Percentiles rank a stretch among this genome's conserved stretches.
Evolutionary conservation across 305 asterid genomes (phyloP).

Genomic region (Solanum hybrid): DNA sequence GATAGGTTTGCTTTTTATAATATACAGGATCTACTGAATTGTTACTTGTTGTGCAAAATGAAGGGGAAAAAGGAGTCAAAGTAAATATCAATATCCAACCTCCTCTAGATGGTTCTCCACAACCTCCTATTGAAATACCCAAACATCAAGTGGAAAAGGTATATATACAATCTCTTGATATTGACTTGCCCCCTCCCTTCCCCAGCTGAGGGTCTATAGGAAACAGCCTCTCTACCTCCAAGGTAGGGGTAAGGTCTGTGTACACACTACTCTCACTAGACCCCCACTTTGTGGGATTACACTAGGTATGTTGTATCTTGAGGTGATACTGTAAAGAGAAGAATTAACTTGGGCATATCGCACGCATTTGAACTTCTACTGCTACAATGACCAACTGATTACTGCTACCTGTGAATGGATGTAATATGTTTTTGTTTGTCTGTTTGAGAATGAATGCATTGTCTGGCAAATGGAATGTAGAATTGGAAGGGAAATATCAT

Average conservation of each 20-base stretch:
- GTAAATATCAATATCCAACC: slow-evolving; percentile 31
- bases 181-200: not conserved
- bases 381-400: not conserved
- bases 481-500: not conserved
- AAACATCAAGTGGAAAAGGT: slow-evolving; percentile 35
- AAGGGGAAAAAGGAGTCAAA: slow-evolving; percentile 36
- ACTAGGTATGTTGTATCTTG: not conserved
- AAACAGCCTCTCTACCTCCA: not conserved
- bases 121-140: slow-evolving; percentile 29
- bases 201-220: not conserved
- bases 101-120: slow-evolving; percentile 11
- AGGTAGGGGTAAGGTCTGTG: not conserved
- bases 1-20: not conserved
- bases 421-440: not conserved
- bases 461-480: not conserved
- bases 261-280: not conserved
- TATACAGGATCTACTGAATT: slow-evolving; percentile 28
- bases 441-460: not conserved
- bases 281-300: not conserved
- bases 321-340: not conserved
- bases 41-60: slow-evolving; percentile 44
- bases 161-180: slow-evolving; percentile 26
- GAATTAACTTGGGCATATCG: not conserved
- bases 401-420: not conserved
- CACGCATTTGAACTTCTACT: not conserved